Evolutionary conservation across 441 rosid species (phyloP), one percentile per base, ranked within the genome.

Genomic region (Adansonia rubrostipa): DNA sequence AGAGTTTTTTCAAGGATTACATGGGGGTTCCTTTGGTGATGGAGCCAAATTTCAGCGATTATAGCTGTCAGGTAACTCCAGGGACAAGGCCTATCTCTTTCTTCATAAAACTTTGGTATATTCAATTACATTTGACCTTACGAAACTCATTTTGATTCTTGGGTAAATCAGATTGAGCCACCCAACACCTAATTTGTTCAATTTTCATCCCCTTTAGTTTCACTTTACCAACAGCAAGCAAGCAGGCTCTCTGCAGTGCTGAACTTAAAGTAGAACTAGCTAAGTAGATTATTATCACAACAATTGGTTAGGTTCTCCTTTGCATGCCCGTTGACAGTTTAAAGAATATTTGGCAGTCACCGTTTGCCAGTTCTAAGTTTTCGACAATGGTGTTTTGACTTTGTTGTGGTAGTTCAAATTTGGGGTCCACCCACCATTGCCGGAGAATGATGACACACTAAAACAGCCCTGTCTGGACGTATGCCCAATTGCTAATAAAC

Each of bases 41-140:
- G 96, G 96, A 93, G 85, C 98, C 99, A 47, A 89, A 95, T 87
- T 93, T 93, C 83, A 82, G 70, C 33, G 98, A 95, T 75, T 91
- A 91, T 79, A 92, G 96, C 84, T 93, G 95, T 71, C 97, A 92
- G 94, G 97, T 95, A 84, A 78, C 22, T 33, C 14, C 36, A 8
- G 5, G 22, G 48, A 15, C 48, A 3, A 11, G 5, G n/a, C 40
- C 70, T 11, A 33, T 64, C 47, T 7, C 44, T 36, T 36, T 40
- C 44, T 64, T 36, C 19, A 40, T 40, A 20, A 70, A 71, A 20
- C 44, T 71, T 24, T 5, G 10, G 28, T 28, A 7, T 9, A 9
- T 36, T 11, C 17, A 20, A 5, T 24, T 24, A 44, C 24, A 13
- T 51, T 70, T 47, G 9, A 71, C 3, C 56, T 9, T 69, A 57